Percentiles rank a stretch among this genome's conserved stretches.
These are phyloP conservation scores for Yarrowia sp. DNA, from an alignment of 805 yeast genomes.

Conservation along the genomic window DNA sequence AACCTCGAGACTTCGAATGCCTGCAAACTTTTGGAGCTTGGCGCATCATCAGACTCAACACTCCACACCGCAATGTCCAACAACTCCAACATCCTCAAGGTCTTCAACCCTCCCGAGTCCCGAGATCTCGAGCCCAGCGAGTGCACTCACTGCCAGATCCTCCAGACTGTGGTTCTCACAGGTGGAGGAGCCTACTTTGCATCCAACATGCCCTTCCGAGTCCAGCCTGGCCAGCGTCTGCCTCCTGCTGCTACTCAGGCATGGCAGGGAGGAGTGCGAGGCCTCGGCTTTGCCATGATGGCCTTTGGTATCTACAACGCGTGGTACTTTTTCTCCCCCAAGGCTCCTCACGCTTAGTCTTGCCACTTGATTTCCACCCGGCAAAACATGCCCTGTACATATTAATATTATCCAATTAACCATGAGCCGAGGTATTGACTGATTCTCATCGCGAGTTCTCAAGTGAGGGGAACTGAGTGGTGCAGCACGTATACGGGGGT, in stretches of 20 bases:
- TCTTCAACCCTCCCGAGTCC: conserved; percentile 31
- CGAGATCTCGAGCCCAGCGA: conserved; percentile 38
- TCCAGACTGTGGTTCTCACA: conserved; percentile 57
- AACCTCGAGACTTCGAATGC: neutral
- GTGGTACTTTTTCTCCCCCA: conserved; percentile 46
- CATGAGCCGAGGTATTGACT: too few relatives aligned
- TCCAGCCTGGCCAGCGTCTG: conserved; percentile 44
- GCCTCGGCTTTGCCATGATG: conserved; percentile 54
- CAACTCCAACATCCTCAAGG: conserved; percentile 34
- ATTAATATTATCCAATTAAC: neutral
- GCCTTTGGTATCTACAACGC: conserved; percentile 62
- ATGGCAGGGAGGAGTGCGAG: conserved; percentile 56
- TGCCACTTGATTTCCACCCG: neutral
- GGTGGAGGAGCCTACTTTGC: conserved; percentile 64
- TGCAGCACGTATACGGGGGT: too few relatives aligned
- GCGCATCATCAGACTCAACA: neutral
- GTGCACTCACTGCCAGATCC: conserved; percentile 67
- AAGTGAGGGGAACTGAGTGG: too few relatives aligned
- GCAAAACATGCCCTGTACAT: neutral
- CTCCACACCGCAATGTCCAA: conserved; percentile 16
- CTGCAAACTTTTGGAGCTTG: neutral
- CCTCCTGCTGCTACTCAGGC: conserved; percentile 35
- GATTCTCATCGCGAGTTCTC: too few relatives aligned
- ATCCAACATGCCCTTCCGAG: conserved; percentile 48
- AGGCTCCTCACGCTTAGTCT: conserved; percentile 4